A percentile compares a stretch with the other conserved stretches of the same genome.
phyloP scores from a whole-genome alignment of 148 eudicot genomes.

The Polygonum aviculare region DNA sequence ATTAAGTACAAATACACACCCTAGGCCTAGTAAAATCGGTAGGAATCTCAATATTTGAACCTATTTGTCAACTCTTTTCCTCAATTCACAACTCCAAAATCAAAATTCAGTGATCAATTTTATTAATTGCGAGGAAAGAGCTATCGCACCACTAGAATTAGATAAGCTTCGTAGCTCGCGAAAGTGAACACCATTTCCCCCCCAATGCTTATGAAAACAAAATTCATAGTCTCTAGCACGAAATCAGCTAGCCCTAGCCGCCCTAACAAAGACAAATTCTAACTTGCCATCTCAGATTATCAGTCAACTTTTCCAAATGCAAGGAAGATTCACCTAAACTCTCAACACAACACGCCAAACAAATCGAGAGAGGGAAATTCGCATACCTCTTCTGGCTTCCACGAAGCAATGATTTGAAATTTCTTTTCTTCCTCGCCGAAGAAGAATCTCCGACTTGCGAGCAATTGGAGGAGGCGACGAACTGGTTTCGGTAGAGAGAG shows the following conservation, averaged over 20 bases:
- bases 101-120: not conserved
- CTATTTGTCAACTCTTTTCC: too few species aligned
- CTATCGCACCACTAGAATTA: not conserved
- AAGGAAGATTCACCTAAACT: not conserved
- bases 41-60: not conserved
- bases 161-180: not conserved
- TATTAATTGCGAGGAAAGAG: not conserved
- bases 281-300: not conserved
- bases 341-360: not conserved
- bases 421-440: not conserved
- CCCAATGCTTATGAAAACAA: not conserved
- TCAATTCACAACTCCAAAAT: too few species aligned
- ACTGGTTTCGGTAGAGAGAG: not conserved
- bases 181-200: not conserved
- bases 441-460: not conserved
- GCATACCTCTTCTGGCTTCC: not conserved
- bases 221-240: not conserved
- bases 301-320: not conserved
- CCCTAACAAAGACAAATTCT: not conserved
- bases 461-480: not conserved
- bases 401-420: not conserved
- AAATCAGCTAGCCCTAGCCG: not conserved
- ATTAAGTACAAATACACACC: not conserved
- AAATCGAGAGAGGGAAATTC: not conserved
- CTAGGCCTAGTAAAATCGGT: not conserved